Conservation (phyloP, 176 grass and related monocot genomes). For the Juncus inflexus region DNA sequence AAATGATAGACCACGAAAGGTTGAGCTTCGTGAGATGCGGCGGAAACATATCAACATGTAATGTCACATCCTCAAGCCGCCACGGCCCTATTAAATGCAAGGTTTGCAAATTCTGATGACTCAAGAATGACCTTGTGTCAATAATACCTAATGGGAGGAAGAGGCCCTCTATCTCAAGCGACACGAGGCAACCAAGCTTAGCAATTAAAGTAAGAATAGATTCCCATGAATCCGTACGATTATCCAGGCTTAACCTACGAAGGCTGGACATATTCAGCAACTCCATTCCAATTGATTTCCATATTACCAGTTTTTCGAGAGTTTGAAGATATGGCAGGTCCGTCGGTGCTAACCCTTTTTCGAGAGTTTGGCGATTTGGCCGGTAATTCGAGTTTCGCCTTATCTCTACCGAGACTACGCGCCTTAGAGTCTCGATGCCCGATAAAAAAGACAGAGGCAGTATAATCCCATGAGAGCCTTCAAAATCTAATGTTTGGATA, state of each 20-base stretch:
- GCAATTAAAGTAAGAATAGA: not conserved
- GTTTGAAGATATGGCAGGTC: too few relatives aligned
- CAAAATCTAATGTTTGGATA: not conserved
- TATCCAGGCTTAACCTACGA: not conserved
- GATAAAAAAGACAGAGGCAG: too few relatives aligned
- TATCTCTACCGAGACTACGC: too few relatives aligned
- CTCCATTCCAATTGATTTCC: not conserved
- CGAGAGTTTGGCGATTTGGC: not conserved
- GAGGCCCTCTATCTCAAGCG: not conserved
- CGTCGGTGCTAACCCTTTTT: too few relatives aligned
- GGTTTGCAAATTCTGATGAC: not conserved
- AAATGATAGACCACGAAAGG: too few relatives aligned
- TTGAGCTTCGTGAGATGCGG: too few relatives aligned
- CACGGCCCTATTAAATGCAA: not conserved
- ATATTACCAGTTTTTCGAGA: not conserved
- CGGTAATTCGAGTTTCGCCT: not conserved
- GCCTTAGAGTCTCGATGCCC: not conserved
- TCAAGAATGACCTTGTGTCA: not conserved
- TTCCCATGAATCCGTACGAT: not conserved
- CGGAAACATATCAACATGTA: too few relatives aligned
- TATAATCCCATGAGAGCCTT: not conserved
- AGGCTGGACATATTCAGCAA: too few relatives aligned
- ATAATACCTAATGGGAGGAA: too few relatives aligned
- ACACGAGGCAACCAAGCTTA: too few relatives aligned
- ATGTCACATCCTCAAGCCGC: too few relatives aligned